These are phyloP conservation scores for Cladobotryum protrusum DNA, from an alignment of 2,329 filamentous ascomycete genomes.

Conservation along the genomic window DNA sequence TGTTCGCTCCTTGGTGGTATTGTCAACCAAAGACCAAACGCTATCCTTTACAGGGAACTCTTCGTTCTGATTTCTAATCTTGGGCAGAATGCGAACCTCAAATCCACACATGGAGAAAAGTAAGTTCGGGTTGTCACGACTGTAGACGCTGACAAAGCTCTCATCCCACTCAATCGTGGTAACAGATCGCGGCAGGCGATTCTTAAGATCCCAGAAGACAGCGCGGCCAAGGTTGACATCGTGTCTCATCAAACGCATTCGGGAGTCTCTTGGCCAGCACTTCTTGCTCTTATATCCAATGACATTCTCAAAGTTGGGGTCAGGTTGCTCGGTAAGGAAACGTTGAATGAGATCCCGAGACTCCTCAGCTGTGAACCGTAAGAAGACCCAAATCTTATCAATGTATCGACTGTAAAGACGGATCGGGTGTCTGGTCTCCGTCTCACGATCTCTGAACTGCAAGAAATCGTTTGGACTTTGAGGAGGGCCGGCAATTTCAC, in stretches of 20 bases:
- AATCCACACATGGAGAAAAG: slow-evolving; percentile 98
- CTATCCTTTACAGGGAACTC: slow-evolving; percentile 97
- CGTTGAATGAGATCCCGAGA: slow-evolving; percentile 93
- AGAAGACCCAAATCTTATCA: slow-evolving; percentile 97
- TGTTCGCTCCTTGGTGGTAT: slow-evolving; percentile 92
- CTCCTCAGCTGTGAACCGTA: slow-evolving; percentile 89
- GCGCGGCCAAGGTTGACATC: slow-evolving; percentile 96
- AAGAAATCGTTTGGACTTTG: slow-evolving; percentile 95
- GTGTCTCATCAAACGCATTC: slow-evolving; percentile 97
- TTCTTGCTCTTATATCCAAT: slow-evolving; percentile 99
- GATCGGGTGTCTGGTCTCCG: slow-evolving; percentile 89
- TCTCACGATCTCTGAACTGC: slow-evolving; percentile 89
- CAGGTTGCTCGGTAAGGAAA: slow-evolving; percentile 95
- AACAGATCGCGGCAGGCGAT: slow-evolving; percentile 84
- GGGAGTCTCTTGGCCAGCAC: slow-evolving; percentile 95
- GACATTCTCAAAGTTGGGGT: slow-evolving; percentile 98
- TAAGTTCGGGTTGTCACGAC: slow-evolving; percentile 92
- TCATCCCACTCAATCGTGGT: slow-evolving; percentile 99
- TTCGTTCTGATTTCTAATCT: slow-evolving; percentile 89
- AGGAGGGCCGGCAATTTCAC: slow-evolving; percentile 91
- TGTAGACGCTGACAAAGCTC: slow-evolving; percentile 97
- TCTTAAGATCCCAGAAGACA: slow-evolving; percentile 99
- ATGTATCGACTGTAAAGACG: slow-evolving; percentile 97
- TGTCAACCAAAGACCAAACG: slow-evolving; percentile 96
- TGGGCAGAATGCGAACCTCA: slow-evolving; percentile 91